Evolutionary conservation across 2,329 filamentous ascomycete species (phyloP), one percentile per base, ranked within the genome.

Genomic region (Onygenales sp.): DNA sequence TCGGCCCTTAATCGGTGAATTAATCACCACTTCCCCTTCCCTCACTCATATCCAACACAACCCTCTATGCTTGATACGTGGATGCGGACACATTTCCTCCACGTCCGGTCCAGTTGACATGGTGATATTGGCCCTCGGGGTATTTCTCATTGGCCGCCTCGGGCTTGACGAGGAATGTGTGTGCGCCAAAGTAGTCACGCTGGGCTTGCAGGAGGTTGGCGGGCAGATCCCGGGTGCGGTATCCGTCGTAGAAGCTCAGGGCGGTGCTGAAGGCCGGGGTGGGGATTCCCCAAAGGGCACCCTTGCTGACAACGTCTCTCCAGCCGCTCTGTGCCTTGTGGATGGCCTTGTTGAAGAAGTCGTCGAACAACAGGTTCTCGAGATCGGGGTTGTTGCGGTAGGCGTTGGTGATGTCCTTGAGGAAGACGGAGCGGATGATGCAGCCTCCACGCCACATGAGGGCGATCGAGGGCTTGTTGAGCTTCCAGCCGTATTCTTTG

Each of bases 401-500:
- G 52, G 93, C 93, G 62, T 86, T 86, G 65, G 93, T 98, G 77
- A 98, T 98, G 74, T 98, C 92, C 85, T 97, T 97, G 62, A 98
- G 80, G 89, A 98, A 98, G 70, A 98, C 93, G 62, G 93, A 97
- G 74, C 93, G 92, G 78, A 98, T 98, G 67, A 98, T 98, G 83
- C 93, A 98, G 65, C 93, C 93, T 78, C 93, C 93, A 73, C 93
- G 89, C 93, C 93, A 98, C 93, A 98, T 98, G 70, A 98, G 87
- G 65, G 93, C 93, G 69, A 98, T 98, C 66, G 94, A 95, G 61
- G 93, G 93, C 87, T 97, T 97, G 87, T 98, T 96, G 65, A 98
- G 86, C 83, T 96, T 96, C 93, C 93, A 98, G 65, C 77, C 75
- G 79, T 94, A 98, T 74, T 97, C 88, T 76, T 86, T 90, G 74